Evolutionary conservation across 129 eudicot species (phyloP), one percentile per base, ranked within the genome.

Genomic region (Heracleum sosnowskyi): DNA sequence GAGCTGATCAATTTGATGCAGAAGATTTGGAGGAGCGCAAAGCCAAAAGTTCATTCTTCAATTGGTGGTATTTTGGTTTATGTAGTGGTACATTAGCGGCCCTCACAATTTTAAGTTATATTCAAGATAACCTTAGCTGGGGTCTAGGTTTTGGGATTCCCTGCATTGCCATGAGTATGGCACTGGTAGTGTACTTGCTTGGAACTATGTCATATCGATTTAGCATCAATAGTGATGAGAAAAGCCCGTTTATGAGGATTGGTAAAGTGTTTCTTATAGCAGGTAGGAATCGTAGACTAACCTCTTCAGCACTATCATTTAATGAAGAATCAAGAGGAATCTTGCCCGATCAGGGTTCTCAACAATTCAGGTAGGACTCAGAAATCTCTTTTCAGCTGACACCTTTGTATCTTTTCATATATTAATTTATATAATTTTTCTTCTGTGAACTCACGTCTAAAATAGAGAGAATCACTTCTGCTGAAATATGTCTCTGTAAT

Each of bases 1-100:
- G 94, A 29, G 98, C 97, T 7, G 98, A 93, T 78, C 94, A 93
- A 73, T 93, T 90, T 82, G 98, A 93, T 69, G 84, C 62, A 7
- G 78, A 82, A 35, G 79, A 89, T 77, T 81, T 86, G 5, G 46
- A 85, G 24, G 94, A 93, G 77, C 8, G 85, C 77, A 78, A 69
- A 83, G 86, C 89, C 83, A 85, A 88, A 79, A 85, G 91, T 72
- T 89, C 97, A 9, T 93, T 90, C 79, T 93, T 93, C 81, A 93
- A 91, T 74, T 90, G 97, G 96, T 90, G 92, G 88, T 87, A 85
- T 69, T 84, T 87, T 76, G 87, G 92, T 39, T 11, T 84, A 34
- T 77, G 82, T 77, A 76, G 81, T 4, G 96, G 96, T 37, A 84
- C 93, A 9, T 47, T 88, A 20, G 46, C 64, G 0, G 79, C 87